These are phyloP conservation scores for Syzygium malaccense DNA, from an alignment of 441 rosid genomes.

Conservation along the genomic window DNA sequence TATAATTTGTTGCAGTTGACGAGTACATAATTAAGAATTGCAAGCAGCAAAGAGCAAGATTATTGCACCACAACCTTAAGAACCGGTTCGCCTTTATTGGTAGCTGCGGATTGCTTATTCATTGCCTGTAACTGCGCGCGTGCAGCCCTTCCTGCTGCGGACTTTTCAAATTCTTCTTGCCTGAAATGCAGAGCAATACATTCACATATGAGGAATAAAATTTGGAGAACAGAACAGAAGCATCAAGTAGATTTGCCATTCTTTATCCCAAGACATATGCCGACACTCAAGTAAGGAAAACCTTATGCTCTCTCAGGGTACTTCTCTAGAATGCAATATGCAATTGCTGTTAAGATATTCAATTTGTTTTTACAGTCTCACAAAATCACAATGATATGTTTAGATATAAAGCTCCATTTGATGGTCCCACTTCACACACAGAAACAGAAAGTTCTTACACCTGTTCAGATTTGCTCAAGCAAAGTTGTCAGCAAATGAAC, in stretches of 20 bases:
- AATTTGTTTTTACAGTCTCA: neutral
- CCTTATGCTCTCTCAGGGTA: neutral
- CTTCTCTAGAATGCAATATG: neutral
- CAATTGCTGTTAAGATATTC: neutral
- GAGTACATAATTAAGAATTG: neutral
- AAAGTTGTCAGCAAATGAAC: neutral
- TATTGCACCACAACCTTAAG: slow-evolving; percentile 46
- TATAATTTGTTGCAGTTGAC: neutral
- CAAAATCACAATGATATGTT: accelerated
- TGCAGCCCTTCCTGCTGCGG: slow-evolving; percentile 94
- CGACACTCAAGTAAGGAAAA: neutral
- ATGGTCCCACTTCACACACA: neutral
- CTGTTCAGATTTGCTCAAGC: neutral
- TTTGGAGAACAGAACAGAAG: neutral
- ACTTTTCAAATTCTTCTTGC: slow-evolving; percentile 80
- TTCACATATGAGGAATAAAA: neutral
- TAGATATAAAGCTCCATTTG: neutral
- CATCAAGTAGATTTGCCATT: neutral
- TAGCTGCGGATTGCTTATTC: slow-evolving; percentile 70
- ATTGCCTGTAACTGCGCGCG: slow-evolving; percentile 56
- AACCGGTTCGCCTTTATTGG: slow-evolving; percentile 76
- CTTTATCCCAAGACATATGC: neutral
- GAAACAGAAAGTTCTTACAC: neutral
- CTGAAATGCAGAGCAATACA: slow-evolving; percentile 26
- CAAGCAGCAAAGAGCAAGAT: neutral